phyloP scores from a whole-genome alignment of 768 basidiomycete species.

The Brasilioporus rufonigricans region DNA sequence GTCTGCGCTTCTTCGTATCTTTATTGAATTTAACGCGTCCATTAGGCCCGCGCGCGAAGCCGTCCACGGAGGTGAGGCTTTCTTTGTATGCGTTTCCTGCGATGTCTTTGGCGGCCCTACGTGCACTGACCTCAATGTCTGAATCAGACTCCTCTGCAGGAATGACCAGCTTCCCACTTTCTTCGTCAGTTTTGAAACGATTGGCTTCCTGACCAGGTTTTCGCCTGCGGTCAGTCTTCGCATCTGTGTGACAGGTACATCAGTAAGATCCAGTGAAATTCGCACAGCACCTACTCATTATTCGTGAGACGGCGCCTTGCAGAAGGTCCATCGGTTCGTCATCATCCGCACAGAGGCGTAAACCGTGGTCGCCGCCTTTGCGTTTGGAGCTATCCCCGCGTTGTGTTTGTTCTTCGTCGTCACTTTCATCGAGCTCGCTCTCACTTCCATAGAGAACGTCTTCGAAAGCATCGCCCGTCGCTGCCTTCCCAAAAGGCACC shows the following conservation, averaged over 20 bases:
- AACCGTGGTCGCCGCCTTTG: slow-evolving; percentile 42
- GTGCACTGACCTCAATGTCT: slow-evolving; percentile 40
- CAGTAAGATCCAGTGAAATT: not conserved
- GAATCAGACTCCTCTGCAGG: slow-evolving; percentile 53
- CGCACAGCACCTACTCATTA: slow-evolving; percentile 56
- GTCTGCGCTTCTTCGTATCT: slow-evolving; percentile 89
- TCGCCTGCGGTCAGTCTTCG: slow-evolving; percentile 49
- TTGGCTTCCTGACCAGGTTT: slow-evolving; percentile 86
- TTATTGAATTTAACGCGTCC: slow-evolving; percentile 96
- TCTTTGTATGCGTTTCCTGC: slow-evolving; percentile 84
- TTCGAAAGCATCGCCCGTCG: slow-evolving; percentile 88
- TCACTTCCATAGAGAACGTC: slow-evolving; percentile 97
- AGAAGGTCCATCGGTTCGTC: slow-evolving; percentile 96
- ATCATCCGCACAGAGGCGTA: slow-evolving; percentile 79
- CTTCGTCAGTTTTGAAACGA: slow-evolving; percentile 83
- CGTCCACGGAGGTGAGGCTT: slow-evolving; percentile 80
- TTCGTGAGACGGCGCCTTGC: slow-evolving; percentile 67
- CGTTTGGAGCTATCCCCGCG: slow-evolving; percentile 34
- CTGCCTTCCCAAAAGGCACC: slow-evolving; percentile 46
- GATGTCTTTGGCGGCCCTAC: slow-evolving; percentile 46
- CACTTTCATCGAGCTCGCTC: slow-evolving; percentile 78
- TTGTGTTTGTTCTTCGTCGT: slow-evolving; percentile 48
- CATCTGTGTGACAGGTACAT: slow-evolving; percentile 33
- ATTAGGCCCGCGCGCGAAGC: slow-evolving; percentile 79
- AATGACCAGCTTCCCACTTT: slow-evolving; percentile 79